Conservation (phyloP, 2,329 filamentous ascomycete genomes). For the Cryphonectria nitschkei region DNA sequence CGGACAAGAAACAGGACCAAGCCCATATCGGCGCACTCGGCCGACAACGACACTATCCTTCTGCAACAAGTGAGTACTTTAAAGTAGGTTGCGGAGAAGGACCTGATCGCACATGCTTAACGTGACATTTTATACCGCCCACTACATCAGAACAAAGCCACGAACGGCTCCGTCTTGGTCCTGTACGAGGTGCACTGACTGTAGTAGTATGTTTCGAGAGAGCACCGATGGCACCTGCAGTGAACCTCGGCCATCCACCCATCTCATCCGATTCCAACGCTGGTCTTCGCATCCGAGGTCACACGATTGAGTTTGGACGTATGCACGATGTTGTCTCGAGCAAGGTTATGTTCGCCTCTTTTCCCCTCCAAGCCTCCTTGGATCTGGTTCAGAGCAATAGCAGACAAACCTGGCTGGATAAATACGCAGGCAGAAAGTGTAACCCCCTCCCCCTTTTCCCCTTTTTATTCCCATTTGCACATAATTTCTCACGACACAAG, state of each 20-base stretch:
- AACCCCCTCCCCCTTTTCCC: no score
- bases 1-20: no score
- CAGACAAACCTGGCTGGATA: neutral
- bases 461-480: no score
- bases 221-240: conserved; percentile 12
- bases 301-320: conserved; percentile 13
- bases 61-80: conserved; percentile 1
- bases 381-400: neutral
- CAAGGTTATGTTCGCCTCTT: neutral
- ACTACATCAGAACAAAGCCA: neutral
- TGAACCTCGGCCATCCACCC: neutral
- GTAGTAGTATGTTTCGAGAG: conserved; percentile 2
- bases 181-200: no score
- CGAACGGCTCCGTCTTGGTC: no score
- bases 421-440: no score
- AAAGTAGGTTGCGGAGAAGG: conserved; percentile 19
- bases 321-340: conserved; percentile 18
- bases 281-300: neutral
- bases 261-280: neutral
- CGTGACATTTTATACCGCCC: conserved; percentile 20
- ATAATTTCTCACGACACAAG: no score
- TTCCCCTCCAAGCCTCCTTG: neutral
- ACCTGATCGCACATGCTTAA: conserved; percentile 3
- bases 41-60: neutral
- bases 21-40: conserved; percentile 11